Conservation (phyloP, 2,329 filamentous ascomycete genomes). For the Hymenoscyphus albidus region DNA sequence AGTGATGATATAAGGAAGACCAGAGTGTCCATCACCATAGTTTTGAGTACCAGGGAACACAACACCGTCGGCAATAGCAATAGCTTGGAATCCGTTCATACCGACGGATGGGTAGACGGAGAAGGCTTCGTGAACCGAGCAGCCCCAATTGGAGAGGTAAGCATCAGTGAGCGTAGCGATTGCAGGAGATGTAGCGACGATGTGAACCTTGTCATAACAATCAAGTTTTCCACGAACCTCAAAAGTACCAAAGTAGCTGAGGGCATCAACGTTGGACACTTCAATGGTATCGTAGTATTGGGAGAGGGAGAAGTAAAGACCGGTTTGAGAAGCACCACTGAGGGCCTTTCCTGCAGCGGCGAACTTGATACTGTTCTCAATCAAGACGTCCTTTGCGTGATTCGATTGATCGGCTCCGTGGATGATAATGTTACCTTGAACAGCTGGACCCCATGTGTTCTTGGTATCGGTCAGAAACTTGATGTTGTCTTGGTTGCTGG, state of each 20-base stretch:
- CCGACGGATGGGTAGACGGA: slow-evolving; percentile 38
- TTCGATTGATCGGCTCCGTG: slow-evolving; percentile 37
- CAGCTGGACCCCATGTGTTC: slow-evolving; percentile 39
- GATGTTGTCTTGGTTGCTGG: slow-evolving; percentile 33
- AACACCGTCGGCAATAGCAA: slow-evolving; percentile 40
- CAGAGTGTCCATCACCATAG: slow-evolving; percentile 38
- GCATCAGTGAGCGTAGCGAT: slow-evolving; percentile 37
- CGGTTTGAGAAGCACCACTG: slow-evolving; percentile 30
- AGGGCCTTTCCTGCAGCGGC: slow-evolving; percentile 31
- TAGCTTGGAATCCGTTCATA: slow-evolving; percentile 37
- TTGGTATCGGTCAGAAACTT: slow-evolving; percentile 40
- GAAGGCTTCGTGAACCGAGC: slow-evolving; percentile 42
- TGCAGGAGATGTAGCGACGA: slow-evolving; percentile 38
- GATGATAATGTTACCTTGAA: slow-evolving; percentile 41
- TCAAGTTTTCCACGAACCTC: slow-evolving; percentile 38
- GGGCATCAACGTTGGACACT: slow-evolving; percentile 28
- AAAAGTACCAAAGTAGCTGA: slow-evolving; percentile 39
- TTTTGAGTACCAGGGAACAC: slow-evolving; percentile 35
- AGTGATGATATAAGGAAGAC: slow-evolving; percentile 43
- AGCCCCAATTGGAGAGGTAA: slow-evolving; percentile 41
- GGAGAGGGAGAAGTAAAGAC: slow-evolving; percentile 42
- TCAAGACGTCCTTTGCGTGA: slow-evolving; percentile 37
- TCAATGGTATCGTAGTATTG: slow-evolving; percentile 39
- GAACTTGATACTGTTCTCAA: slow-evolving; percentile 39
- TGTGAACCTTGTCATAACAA: slow-evolving; percentile 41